These are phyloP conservation scores for Xylariaceae sp. DNA, from an alignment of 2,329 filamentous ascomycete species.

Conservation along the genomic window DNA sequence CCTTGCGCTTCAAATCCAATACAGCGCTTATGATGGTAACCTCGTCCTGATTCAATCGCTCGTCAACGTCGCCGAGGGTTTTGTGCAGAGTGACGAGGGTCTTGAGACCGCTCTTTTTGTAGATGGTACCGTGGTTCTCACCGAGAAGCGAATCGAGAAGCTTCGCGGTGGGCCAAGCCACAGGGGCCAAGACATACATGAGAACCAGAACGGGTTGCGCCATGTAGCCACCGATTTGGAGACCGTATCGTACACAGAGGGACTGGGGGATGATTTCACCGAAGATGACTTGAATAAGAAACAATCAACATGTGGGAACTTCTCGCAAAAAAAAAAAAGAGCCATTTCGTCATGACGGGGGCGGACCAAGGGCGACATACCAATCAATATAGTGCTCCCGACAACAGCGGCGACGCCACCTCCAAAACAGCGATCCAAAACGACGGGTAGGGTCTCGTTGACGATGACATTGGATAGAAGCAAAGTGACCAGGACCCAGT, in stretches of 20 bases:
- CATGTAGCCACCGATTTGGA: slow-evolving; percentile 93
- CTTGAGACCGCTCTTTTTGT: slow-evolving; percentile 97
- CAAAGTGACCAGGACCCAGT: slow-evolving; percentile 95
- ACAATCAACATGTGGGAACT: slow-evolving; percentile 21
- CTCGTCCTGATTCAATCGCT: slow-evolving; percentile 92
- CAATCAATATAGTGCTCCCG: slow-evolving; percentile 88
- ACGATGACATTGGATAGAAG: slow-evolving; percentile 95
- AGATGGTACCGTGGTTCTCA: slow-evolving; percentile 90
- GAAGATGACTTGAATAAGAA: slow-evolving; percentile 70
- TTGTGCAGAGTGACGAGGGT: slow-evolving; percentile 93
- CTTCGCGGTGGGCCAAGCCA: slow-evolving; percentile 94
- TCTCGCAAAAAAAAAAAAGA: neutral
- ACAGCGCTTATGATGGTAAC: slow-evolving; percentile 98
- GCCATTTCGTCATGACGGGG: neutral
- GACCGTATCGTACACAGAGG: slow-evolving; percentile 89
- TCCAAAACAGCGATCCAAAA: slow-evolving; percentile 87
- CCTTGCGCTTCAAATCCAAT: slow-evolving; percentile 90
- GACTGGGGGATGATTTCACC: slow-evolving; percentile 95
- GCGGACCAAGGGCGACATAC: slow-evolving; percentile 44
- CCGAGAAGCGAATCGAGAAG: slow-evolving; percentile 89
- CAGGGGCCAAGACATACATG: slow-evolving; percentile 86
- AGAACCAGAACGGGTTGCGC: slow-evolving; percentile 77
- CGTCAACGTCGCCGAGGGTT: slow-evolving; percentile 76
- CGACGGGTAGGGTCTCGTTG: slow-evolving; percentile 92
- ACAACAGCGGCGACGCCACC: slow-evolving; percentile 92